phyloP scores from a whole-genome alignment of 495 filamentous ascomycete genomes.

The Alectoria sarmentosa region DNA sequence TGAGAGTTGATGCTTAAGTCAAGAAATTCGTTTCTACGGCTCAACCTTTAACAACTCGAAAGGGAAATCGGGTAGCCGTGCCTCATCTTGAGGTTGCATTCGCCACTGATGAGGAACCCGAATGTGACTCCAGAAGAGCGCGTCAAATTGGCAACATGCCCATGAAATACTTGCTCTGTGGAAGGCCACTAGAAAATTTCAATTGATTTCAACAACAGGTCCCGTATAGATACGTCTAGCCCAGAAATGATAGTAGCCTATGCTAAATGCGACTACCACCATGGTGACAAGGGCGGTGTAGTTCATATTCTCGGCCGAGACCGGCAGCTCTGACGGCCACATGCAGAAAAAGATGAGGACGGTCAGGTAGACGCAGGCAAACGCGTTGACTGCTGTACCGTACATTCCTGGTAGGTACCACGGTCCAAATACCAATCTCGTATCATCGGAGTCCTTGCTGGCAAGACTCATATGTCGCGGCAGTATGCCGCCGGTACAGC shows the following conservation, averaged over 20 bases:
- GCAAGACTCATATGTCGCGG: neutral
- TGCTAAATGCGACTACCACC: neutral
- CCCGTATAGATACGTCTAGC: constrained; percentile 3
- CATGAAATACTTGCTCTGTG: neutral
- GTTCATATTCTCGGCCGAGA: constrained; percentile 9
- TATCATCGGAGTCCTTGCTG: neutral
- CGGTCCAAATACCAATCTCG: constrained; percentile 8
- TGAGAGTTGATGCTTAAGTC: neutral
- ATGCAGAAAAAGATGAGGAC: constrained; percentile 13
- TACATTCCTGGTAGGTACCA: constrained; percentile 1
- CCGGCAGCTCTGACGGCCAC: constrained; percentile 8
- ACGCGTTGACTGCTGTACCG: constrained; percentile 7
- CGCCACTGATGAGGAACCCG: neutral
- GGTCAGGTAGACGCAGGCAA: constrained; percentile 4
- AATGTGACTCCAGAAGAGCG: neutral
- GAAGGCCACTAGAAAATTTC: neutral
- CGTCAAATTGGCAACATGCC: neutral
- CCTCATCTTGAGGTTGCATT: constrained; percentile 9
- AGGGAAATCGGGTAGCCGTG: constrained; percentile 2
- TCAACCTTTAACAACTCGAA: constrained; percentile 10
- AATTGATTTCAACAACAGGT: constrained; percentile 3
- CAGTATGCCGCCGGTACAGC: neutral
- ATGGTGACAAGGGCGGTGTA: neutral
- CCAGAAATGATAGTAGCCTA: neutral
- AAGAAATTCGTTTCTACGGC: neutral